phyloP scores from a whole-genome alignment of 257 asterid species.

The Fraxinus anomala region DNA sequence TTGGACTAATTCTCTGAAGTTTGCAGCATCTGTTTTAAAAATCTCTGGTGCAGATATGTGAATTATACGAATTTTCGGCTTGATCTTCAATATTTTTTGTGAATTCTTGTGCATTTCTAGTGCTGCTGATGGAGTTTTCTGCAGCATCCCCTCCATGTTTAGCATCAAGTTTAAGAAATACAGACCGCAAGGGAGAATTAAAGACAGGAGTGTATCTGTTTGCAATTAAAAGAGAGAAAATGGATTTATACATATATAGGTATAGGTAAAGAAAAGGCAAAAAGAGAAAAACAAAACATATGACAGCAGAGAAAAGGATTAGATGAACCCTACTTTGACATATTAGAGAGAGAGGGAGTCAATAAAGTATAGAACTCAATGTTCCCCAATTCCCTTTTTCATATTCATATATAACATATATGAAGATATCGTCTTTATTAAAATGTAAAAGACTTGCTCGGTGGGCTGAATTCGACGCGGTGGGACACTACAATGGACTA shows the following conservation, averaged over 20 bases:
- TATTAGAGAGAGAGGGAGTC: constrained; percentile 42
- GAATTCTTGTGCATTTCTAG: constrained; percentile 57
- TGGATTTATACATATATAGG: background rate
- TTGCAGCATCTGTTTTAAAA: constrained; percentile 69
- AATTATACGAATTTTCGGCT: constrained; percentile 79
- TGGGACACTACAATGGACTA: background rate
- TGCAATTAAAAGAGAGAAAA: constrained; percentile 26
- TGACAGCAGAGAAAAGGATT: constrained; percentile 37
- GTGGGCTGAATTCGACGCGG: too few relatives aligned
- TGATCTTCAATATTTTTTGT: constrained; percentile 58
- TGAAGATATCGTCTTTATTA: too few relatives aligned
- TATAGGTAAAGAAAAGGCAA: background rate
- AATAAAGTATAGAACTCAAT: constrained; percentile 40
- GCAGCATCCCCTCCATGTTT: constrained; percentile 43
- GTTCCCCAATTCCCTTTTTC: constrained; percentile 49
- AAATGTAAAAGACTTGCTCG: background rate
- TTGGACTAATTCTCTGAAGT: constrained; percentile 80
- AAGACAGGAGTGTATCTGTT: constrained; percentile 32
- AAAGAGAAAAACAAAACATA: background rate
- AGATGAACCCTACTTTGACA: constrained; percentile 56
- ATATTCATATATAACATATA: constrained; percentile 30
- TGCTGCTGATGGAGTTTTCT: constrained; percentile 35
- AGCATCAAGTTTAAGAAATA: constrained; percentile 10
- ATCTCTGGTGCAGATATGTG: constrained; percentile 93
- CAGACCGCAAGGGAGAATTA: background rate